Base-by-base conservation (phyloP, 2,329 filamentous ascomycete genomes). In the Fusarium floridanum region DNA sequence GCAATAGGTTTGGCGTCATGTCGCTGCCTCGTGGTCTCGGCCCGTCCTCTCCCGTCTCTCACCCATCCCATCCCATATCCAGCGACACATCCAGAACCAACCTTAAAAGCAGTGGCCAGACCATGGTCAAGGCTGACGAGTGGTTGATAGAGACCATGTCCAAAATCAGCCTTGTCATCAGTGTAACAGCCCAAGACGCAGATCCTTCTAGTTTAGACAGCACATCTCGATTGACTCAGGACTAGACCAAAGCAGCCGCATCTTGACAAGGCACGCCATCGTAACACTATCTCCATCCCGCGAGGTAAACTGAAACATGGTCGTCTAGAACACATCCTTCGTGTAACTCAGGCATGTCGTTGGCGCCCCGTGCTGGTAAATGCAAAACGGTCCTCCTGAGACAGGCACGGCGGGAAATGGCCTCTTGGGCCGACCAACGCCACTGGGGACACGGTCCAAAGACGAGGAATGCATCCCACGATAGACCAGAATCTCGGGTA, bases 401-500 rank as follows among this genome's bases (percentile, higher is more conserved):
- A 17, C 36, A 48, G 59, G 29, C 34, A 29, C 34, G 34, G 27
- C 24, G 6, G 39, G 57, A 55, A 16, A 57, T 41, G 65, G 14
- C 29, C 56, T 53, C 36, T 20, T 59, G 59, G 53, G 11, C 22
- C 41, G 37, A 53, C 27, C 8, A 22, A 17, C 56, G 53, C 36
- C 37, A 61, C 29, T 41, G 6, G n/a, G n/a, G 53, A 63, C n/a
- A 56, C 43, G 55, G 24, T 39, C n/a, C 45, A 43, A 45, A 34
- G 27, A 50, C 17, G 14, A 70, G 72, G 68, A 66, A 67, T 66
- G 68, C 32, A 59, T 39, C 22, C 29, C 22, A 36, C 43, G 34
- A 22, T 39, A 27, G 41, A 27, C 53, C 50, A 61, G 22, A 62
- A 36, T 68, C 53, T 59, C 34, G 34, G 45, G 17, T 41, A 39